Base-by-base conservation (phyloP, 495 filamentous ascomycete species). In the Tetracladium marchalianum region DNA sequence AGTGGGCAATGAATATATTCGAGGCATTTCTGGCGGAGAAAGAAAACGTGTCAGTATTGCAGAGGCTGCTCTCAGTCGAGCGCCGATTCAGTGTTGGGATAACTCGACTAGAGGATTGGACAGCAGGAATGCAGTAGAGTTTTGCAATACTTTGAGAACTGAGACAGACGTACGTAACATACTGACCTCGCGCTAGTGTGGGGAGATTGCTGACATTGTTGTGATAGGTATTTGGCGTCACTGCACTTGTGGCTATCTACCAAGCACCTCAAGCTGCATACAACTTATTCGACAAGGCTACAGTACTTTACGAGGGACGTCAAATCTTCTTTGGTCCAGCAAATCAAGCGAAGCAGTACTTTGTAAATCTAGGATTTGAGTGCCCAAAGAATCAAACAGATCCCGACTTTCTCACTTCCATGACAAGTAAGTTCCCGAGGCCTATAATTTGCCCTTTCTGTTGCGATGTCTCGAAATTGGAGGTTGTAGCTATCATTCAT, bases 71-170 rank as follows among this genome's bases (percentile, higher is more conserved):
- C 62, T 86, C n/a, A 78, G 75, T 31, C 70, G 71, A 7, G 73
- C 75, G n/a, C 77, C 81, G 0, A 62, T 89, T 10, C 81, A 84
- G 53, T 86, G 83, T 65, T 90, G 85, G 85, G 85, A 89, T 54
- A 84, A 84, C 62, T 84, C 77, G 47, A 89, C 85, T 3, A 69
- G 85, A 59, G 85, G 85, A 49, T 60, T 90, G 33, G 85, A 90
- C 57, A 82, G 77, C 46, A 78, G 82, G 46, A 89, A 81, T 34
- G 85, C 85, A 33, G 62, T 89, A 12, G 80, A 87, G 55, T 90
- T 87, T 39, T 75, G 76, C 51, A 78, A 76, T 58, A 80, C 77
- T 9, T 57, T 90, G 17, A 70, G 79, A 31, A 61, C 81, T 9
- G 72, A 76, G 39, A 80, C 80, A 5, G 74, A 27, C 22, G 22